Percentiles rank a stretch among this genome's conserved stretches.
phyloP scores from a whole-genome alignment of 2,329 filamentous ascomycete species.

The Elsinoe australis region DNA sequence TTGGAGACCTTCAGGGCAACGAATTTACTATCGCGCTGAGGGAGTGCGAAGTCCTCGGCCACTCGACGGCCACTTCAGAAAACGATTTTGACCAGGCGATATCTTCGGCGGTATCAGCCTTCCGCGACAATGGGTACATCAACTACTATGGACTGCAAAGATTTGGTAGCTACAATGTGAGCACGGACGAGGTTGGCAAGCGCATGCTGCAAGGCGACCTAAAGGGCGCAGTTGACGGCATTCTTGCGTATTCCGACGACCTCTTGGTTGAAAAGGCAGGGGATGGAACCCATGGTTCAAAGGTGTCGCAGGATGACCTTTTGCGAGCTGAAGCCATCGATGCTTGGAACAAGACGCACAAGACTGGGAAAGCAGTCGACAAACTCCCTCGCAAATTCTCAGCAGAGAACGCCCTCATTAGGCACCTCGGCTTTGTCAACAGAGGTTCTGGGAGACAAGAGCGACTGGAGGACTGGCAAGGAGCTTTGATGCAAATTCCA shows the following conservation, averaged over 20 bases:
- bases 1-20: conserved; percentile 81
- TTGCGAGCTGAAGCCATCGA: conserved; percentile 71
- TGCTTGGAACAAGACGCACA: conserved; percentile 55
- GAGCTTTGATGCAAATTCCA: conserved; percentile 71
- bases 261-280: conserved; percentile 52
- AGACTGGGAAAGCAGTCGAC: conserved; percentile 50
- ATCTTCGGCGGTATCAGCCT: conserved; percentile 56
- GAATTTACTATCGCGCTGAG: conserved; percentile 89
- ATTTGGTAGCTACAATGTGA: conserved; percentile 79
- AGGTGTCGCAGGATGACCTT: conserved; percentile 66
- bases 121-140: conserved; percentile 73
- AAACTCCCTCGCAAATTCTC: conserved; percentile 72
- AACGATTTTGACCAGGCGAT: conserved; percentile 37
- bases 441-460: conserved; percentile 39
- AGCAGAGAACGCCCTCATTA: conserved; percentile 71
- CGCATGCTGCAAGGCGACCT: conserved; percentile 78
- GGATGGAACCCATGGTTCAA: conserved; percentile 34
- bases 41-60: conserved; percentile 60
- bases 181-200: conserved; percentile 77
- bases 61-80: conserved; percentile 18
- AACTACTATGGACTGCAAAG: conserved; percentile 98
- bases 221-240: conserved; percentile 66
- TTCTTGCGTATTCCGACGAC: conserved; percentile 63
- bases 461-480: conserved; percentile 62
- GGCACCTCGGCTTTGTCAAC: conserved; percentile 54